phyloP scores from a whole-genome alignment of 2,329 filamentous ascomycete genomes.

The Phaeosphaeria sp. region DNA sequence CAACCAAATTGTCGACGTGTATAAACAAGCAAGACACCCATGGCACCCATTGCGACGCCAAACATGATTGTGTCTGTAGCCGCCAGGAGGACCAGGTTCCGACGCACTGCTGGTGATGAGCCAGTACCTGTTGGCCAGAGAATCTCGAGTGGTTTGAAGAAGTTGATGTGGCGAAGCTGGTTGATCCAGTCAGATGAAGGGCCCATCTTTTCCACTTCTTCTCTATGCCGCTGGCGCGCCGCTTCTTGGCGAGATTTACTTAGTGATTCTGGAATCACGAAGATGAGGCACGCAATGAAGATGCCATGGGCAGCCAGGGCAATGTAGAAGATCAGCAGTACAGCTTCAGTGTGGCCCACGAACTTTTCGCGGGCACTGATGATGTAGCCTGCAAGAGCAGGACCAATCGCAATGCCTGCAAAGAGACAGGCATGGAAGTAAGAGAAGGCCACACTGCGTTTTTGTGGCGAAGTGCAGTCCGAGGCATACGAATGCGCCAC shows the following conservation, averaged over 20 bases:
- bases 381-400: slow-evolving; percentile 79
- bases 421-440: slow-evolving; percentile 92
- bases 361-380: slow-evolving; percentile 61
- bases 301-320: slow-evolving; percentile 73
- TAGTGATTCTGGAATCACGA: slow-evolving; percentile 84
- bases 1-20: slow-evolving; percentile 80
- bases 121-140: slow-evolving; percentile 75
- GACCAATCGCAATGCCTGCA: slow-evolving; percentile 85
- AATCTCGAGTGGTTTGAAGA: slow-evolving; percentile 78
- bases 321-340: slow-evolving; percentile 85
- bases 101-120: slow-evolving; percentile 66
- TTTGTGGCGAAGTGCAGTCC: slow-evolving; percentile 83
- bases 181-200: slow-evolving; percentile 53
- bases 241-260: slow-evolving; percentile 72
- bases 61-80: slow-evolving; percentile 83
- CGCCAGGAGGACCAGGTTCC: slow-evolving; percentile 83
- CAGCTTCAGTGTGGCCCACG: slow-evolving; percentile 66
- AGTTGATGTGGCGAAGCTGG: slow-evolving; percentile 61
- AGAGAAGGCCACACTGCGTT: slow-evolving; percentile 82
- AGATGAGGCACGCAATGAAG: slow-evolving; percentile 74
- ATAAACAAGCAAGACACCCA: slow-evolving; percentile 85
- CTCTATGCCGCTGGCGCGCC: slow-evolving; percentile 71
- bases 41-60: slow-evolving; percentile 78
- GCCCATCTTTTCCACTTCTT: slow-evolving; percentile 46
- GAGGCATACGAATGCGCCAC: slow-evolving; percentile 85